These are phyloP conservation scores for Speleostelium caveatum DNA, from an alignment of 78 protist species.

Conservation along the genomic window DNA sequence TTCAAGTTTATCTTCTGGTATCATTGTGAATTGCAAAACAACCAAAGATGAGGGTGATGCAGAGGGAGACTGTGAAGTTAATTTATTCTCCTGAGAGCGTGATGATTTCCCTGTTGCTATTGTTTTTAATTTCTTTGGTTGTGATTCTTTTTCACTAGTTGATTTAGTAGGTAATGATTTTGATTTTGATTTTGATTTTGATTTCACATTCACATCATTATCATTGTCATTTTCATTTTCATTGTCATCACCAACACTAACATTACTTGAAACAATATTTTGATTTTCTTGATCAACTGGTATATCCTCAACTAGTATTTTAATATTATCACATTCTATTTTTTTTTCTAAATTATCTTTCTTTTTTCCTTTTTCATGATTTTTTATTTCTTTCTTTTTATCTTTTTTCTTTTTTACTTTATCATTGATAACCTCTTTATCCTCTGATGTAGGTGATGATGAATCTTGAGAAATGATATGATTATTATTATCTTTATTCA, in stretches of 20 bases:
- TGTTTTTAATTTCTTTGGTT: neutral
- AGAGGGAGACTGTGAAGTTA: neutral
- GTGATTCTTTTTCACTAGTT: neutral
- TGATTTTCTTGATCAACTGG: neutral
- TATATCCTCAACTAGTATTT: neutral
- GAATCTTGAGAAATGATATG: neutral
- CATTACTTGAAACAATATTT: neutral
- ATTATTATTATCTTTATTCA: no score
- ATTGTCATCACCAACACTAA: neutral
- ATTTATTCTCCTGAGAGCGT: neutral
- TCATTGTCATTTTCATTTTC: neutral
- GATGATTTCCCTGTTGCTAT: neutral
- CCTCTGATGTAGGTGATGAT: neutral
- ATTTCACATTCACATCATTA: neutral
- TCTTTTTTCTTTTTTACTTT: neutral
- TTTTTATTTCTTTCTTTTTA: neutral
- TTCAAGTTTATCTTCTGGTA: neutral
- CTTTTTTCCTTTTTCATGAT: neutral
- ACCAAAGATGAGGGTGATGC: conserved; percentile 1
- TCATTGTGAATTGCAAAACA: no score
- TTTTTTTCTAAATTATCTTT: neutral
- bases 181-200: neutral
- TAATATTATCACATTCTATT: neutral
- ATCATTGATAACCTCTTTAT: neutral
- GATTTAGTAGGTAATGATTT: neutral